phyloP scores from a whole-genome alignment of 441 rosid genomes.

The Gossypium lobatum region DNA sequence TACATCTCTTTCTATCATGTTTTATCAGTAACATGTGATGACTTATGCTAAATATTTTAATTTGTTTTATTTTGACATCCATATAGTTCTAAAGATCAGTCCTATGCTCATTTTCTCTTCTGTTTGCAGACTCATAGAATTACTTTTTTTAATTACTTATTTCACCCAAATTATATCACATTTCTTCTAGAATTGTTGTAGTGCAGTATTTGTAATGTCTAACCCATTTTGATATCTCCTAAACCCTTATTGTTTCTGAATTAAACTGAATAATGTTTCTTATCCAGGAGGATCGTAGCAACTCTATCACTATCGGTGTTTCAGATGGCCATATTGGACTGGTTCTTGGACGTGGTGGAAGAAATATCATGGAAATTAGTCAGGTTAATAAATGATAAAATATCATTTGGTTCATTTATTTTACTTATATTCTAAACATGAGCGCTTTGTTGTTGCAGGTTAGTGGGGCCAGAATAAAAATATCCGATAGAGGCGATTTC shows the following conservation, averaged over 20 bases:
- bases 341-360: conserved; percentile 97
- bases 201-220: neutral
- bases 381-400: conserved; percentile 45
- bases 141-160: neutral
- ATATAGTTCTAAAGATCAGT: neutral
- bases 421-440: conserved; percentile 1
- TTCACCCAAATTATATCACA: neutral
- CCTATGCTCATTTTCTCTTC: neutral
- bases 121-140: neutral
- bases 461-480: conserved; percentile 85
- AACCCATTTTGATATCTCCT: neutral
- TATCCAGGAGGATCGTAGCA: conserved; percentile 68
- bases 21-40: conserved; percentile 9
- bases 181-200: neutral
- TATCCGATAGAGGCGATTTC: conserved; percentile 96
- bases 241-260: conserved; percentile 2
- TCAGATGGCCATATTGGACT: conserved; percentile 87
- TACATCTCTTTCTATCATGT: conserved; percentile 27
- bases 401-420: neutral
- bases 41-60: conserved; percentile 10
- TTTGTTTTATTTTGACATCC: conserved; percentile 1
- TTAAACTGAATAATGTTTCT: conserved; percentile 17
- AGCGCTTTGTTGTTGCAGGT: conserved; percentile 38
- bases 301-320: conserved; percentile 78
- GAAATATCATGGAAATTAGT: conserved; percentile 89